A percentile compares a stretch with the other conserved stretches of the same genome.
phyloP scores from a whole-genome alignment of 148 eudicot species.

The Selenicereus undatus region DNA sequence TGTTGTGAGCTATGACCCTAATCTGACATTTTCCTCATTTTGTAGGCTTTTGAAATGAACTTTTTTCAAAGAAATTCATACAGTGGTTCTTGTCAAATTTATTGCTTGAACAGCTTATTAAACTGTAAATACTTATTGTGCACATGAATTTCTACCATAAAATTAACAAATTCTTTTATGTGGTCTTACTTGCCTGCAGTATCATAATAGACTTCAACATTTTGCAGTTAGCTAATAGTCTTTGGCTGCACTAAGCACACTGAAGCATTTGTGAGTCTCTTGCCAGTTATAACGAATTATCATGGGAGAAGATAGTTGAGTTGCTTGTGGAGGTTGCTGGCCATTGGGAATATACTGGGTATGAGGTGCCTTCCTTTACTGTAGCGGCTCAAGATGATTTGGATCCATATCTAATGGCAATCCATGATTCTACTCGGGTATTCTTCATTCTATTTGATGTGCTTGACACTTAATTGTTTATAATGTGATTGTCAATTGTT shows the following conservation, averaged over 20 bases:
- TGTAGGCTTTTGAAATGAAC: too few relatives aligned
- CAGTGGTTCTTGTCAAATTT: too few relatives aligned
- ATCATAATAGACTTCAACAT: not conserved
- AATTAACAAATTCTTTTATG: too few relatives aligned
- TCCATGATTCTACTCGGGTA: conserved; percentile 85
- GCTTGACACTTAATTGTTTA: not conserved
- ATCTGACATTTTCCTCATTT: too few relatives aligned
- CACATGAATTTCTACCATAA: not conserved
- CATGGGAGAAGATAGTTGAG: conserved; percentile 66
- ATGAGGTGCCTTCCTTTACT: conserved; percentile 82
- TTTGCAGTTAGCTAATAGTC: too few relatives aligned
- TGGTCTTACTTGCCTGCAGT: not conserved
- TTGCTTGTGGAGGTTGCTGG: conserved; percentile 83
- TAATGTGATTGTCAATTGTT: too few relatives aligned
- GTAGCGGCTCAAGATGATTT: conserved; percentile 86
- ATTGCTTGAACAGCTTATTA: too few relatives aligned
- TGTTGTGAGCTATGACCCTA: too few relatives aligned
- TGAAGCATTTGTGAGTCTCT: not conserved
- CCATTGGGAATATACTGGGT: conserved; percentile 79
- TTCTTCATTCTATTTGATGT: not conserved
- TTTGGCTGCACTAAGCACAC: not conserved
- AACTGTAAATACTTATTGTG: too few relatives aligned
- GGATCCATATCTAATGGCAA: conserved; percentile 58
- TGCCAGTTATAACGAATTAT: conserved; percentile 51
- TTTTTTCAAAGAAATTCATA: too few relatives aligned